These are phyloP conservation scores for Rhododendron kiyosumense DNA, from an alignment of 148 eudicot genomes.

Conservation along the genomic window DNA sequence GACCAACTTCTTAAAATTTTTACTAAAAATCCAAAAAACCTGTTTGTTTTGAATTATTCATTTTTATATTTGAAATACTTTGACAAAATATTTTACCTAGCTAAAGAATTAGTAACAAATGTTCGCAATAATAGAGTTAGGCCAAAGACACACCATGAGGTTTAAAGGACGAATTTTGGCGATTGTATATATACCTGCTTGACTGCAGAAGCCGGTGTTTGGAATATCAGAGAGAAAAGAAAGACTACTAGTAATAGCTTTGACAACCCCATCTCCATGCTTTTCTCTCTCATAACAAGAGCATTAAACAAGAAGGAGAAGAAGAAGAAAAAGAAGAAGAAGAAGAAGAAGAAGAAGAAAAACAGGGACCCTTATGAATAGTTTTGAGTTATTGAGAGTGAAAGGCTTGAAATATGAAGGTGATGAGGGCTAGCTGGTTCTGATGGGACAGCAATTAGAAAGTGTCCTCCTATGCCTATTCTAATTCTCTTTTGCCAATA, in stretches of 20 bases:
- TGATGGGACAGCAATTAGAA: neutral
- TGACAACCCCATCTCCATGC: conserved; percentile 11
- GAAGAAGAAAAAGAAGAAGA: neutral
- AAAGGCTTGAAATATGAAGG: neutral
- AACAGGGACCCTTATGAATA: neutral
- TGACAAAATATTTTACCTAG: no score
- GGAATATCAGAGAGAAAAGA: conserved; percentile 18
- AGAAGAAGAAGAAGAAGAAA: neutral
- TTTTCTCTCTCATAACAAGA: neutral
- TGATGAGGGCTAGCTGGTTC: neutral
- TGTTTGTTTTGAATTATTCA: neutral
- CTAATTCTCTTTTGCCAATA: neutral
- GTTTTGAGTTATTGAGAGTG: neutral
- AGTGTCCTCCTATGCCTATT: neutral
- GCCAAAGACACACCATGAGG: no score
- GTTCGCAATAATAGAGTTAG: no score
- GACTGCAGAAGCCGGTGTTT: conserved; percentile 20
- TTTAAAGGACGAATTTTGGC: neutral
- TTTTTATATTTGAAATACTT: no score
- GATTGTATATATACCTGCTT: conserved; percentile 19
- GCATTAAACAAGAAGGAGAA: neutral
- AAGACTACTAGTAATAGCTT: conserved; percentile 8
- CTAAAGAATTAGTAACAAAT: neutral
- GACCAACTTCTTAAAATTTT: no score
- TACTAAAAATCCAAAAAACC: neutral